A percentile compares a stretch with the other conserved stretches of the same genome.
Conservation (phyloP, 768 basidiomycete genomes). For the Porpolomopsis calyptriformis region DNA sequence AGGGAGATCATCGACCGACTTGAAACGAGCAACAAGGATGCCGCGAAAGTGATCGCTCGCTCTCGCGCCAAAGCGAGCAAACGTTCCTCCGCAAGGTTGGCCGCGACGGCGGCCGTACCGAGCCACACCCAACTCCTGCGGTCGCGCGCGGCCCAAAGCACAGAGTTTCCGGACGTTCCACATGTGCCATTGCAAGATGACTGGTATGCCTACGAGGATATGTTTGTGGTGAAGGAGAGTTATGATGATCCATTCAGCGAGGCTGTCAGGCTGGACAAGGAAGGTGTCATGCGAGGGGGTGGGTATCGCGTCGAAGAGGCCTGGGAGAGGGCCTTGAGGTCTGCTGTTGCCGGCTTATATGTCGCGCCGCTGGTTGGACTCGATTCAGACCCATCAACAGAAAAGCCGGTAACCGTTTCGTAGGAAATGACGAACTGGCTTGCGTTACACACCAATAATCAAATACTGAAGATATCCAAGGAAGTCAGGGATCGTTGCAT, state of each 20-base stretch:
- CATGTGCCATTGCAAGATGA: conserved; percentile 71
- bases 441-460: no score
- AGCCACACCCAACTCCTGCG: conserved; percentile 43
- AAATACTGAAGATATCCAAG: no score
- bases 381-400: conserved; percentile 10
- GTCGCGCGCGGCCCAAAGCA: conserved; percentile 53
- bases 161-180: conserved; percentile 65
- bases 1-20: conserved; percentile 73
- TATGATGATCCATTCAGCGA: conserved; percentile 72
- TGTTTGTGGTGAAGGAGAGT: conserved; percentile 40
- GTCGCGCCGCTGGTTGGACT: conserved; percentile 38
- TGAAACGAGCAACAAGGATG: conserved; percentile 66
- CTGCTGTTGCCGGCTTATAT: conserved; percentile 64
- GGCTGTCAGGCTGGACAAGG: conserved; percentile 62
- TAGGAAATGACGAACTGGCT: no score
- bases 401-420: no score
- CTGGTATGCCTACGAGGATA: conserved; percentile 66
- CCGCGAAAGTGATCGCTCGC: conserved; percentile 58
- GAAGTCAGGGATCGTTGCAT: no score
- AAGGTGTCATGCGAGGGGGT: conserved; percentile 73
- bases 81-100: conserved; percentile 46
- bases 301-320: conserved; percentile 76
- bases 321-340: conserved; percentile 73
- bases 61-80: conserved; percentile 55
- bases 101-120: conserved; percentile 33